Evolutionary conservation across 192 early-diverging fungal genomes (phyloP).

Genomic region (Umbelopsis ramanniana): DNA sequence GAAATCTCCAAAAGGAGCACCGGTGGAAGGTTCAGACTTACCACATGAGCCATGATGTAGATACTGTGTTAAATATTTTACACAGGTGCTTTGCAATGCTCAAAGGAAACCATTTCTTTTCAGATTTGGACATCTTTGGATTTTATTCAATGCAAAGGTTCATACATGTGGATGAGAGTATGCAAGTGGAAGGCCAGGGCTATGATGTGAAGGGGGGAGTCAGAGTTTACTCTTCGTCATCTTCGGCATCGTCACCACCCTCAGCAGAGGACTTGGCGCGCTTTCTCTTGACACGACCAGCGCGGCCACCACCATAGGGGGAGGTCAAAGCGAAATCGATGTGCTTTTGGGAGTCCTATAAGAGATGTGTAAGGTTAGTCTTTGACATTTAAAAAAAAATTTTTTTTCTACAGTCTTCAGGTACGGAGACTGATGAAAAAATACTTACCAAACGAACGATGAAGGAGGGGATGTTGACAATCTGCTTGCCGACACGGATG

Average conservation of each 20-base stretch:
- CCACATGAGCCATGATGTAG: conserved; percentile 21
- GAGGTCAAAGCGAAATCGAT: conserved; percentile 68
- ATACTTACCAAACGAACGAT: conserved; percentile 79
- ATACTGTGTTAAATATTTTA: conserved; percentile 9
- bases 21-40: conserved; percentile 19
- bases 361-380: neutral
- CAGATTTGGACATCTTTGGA: conserved; percentile 22
- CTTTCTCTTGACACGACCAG: conserved; percentile 96
- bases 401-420: neutral
- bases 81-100: conserved; percentile 22
- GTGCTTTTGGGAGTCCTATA: conserved; percentile 59
- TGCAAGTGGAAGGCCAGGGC: neutral
- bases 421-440: too few relatives aligned
- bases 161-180: conserved; percentile 2
- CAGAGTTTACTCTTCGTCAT: conserved; percentile 44
- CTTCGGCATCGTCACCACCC: conserved; percentile 57
- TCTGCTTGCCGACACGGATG: conserved; percentile 98
- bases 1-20: neutral
- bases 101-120: conserved; percentile 22
- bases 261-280: conserved; percentile 72
- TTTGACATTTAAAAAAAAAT: neutral
- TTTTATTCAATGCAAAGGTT: conserved; percentile 24
- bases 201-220: neutral
- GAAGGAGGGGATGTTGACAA: conserved; percentile 95
- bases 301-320: conserved; percentile 96